Conservation (phyloP, 208 protist species). For the Trypanosoma melophagium region DNA sequence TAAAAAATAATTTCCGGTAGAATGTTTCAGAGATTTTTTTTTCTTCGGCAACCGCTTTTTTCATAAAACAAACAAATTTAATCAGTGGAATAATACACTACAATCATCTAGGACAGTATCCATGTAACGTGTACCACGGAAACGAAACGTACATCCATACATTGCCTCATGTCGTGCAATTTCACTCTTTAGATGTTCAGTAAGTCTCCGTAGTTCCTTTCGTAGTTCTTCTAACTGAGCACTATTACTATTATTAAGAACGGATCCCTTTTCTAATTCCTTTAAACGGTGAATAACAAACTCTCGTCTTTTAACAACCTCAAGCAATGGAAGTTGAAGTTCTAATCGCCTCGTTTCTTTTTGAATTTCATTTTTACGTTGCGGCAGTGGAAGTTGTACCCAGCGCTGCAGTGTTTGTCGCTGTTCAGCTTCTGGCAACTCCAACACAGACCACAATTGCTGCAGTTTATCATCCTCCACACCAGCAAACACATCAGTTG, state of each 20-base stretch:
- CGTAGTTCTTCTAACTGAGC: constrained; percentile 24
- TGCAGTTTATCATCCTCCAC: constrained; percentile 26
- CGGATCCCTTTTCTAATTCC: constrained; percentile 24
- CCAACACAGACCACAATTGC: constrained; percentile 61
- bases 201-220: constrained; percentile 45
- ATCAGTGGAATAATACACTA: constrained; percentile 1
- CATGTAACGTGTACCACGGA: constrained; percentile 47
- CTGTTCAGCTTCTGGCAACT: constrained; percentile 40
- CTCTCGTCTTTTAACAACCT: constrained; percentile 67
- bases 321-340: constrained; percentile 70
- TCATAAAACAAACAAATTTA: constrained; percentile 2
- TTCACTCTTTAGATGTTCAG: constrained; percentile 48
- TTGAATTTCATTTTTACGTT: constrained; percentile 22
- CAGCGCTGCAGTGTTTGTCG: constrained; percentile 27
- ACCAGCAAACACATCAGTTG: neutral
- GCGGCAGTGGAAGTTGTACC: constrained; percentile 7
- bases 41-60: neutral
- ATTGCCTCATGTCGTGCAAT: constrained; percentile 53
- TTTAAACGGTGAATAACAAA: constrained; percentile 47
- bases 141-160: constrained; percentile 44
- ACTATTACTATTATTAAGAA: constrained; percentile 3
- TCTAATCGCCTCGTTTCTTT: constrained; percentile 54
- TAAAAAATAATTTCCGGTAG: neutral
- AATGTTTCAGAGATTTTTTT: neutral
- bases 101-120: constrained; percentile 27